phyloP scores from a whole-genome alignment of 148 eudicot genomes.

The Persicaria tinctoria region DNA sequence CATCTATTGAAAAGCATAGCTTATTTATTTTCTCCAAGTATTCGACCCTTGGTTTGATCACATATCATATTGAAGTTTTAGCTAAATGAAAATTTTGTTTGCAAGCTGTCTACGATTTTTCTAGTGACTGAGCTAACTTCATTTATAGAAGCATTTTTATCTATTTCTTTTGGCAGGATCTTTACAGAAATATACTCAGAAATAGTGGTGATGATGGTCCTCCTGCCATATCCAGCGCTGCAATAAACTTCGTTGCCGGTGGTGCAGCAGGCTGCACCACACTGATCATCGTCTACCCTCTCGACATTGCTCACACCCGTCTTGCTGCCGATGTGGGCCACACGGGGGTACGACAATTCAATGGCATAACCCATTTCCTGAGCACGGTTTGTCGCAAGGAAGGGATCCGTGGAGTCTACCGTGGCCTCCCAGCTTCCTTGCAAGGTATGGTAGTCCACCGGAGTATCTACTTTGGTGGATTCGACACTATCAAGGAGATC shows the following conservation, averaged over 20 bases:
- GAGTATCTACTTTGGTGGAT: conserved; percentile 90
- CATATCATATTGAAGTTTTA: too few species aligned
- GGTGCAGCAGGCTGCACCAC: conserved; percentile 93
- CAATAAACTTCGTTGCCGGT: conserved; percentile 89
- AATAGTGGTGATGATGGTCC: conserved; percentile 39
- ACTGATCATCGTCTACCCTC: conserved; percentile 75
- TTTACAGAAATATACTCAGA: conserved; percentile 60
- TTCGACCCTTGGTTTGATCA: too few species aligned
- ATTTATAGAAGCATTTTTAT: neutral
- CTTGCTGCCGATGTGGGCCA: conserved; percentile 83
- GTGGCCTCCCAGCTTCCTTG: conserved; percentile 89
- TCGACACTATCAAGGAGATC: conserved; percentile 77
- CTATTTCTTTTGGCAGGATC: conserved; percentile 48
- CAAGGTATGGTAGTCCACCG: conserved; percentile 94
- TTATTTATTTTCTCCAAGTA: too few species aligned
- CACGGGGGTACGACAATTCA: conserved; percentile 60
- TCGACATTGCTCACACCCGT: conserved; percentile 97
- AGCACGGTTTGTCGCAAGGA: conserved; percentile 41
- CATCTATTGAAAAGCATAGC: too few species aligned
- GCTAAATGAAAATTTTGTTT: neutral
- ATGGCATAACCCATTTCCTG: conserved; percentile 72
- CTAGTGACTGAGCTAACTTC: too few species aligned
- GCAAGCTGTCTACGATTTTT: neutral
- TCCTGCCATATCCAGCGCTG: conserved; percentile 48
- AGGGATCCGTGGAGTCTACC: conserved; percentile 72